A percentile compares a stretch with the other conserved stretches of the same genome.
phyloP scores from a whole-genome alignment of 2,329 filamentous ascomycete species.

The Cadophora malorum region DNA sequence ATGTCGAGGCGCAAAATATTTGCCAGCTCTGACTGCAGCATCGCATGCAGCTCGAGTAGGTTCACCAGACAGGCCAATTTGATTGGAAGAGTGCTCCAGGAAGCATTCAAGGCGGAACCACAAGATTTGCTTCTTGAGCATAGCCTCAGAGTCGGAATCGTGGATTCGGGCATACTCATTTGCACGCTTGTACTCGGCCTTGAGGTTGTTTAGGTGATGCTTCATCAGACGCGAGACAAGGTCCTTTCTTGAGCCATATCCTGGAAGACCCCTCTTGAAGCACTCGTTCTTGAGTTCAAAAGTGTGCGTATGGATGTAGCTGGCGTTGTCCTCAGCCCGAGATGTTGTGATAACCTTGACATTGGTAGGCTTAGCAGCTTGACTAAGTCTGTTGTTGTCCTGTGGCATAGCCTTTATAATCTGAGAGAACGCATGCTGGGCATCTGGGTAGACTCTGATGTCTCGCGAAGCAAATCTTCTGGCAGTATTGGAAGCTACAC shows the following conservation, averaged over 20 bases:
- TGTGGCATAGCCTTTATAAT: not conserved
- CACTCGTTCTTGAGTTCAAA: slow-evolving; percentile 11
- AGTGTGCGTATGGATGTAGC: not conserved
- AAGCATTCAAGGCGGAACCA: slow-evolving; percentile 10
- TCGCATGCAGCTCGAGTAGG: not conserved
- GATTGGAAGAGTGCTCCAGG: not conserved
- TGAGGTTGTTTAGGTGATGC: not conserved
- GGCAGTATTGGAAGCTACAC: not conserved
- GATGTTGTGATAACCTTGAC: not conserved
- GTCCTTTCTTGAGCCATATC: not conserved
- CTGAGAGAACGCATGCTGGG: not conserved
- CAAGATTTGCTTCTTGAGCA: slow-evolving; percentile 5
- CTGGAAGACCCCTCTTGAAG: not conserved
- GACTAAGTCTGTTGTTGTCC: not conserved
- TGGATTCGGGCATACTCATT: not conserved
- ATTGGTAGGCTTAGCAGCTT: not conserved
- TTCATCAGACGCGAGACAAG: not conserved
- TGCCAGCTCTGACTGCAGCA: not conserved
- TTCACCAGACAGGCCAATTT: slow-evolving; percentile 5
- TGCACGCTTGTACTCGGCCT: not conserved
- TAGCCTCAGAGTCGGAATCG: not conserved
- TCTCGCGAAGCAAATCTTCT: not conserved
- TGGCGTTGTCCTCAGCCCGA: not conserved
- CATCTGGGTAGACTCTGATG: too few species aligned
- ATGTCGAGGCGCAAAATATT: slow-evolving; percentile 8